A percentile compares a stretch with the other conserved stretches of the same genome.
These are phyloP conservation scores for Claviceps arundinis DNA, from an alignment of 2,329 filamentous ascomycete genomes.

Conservation along the genomic window DNA sequence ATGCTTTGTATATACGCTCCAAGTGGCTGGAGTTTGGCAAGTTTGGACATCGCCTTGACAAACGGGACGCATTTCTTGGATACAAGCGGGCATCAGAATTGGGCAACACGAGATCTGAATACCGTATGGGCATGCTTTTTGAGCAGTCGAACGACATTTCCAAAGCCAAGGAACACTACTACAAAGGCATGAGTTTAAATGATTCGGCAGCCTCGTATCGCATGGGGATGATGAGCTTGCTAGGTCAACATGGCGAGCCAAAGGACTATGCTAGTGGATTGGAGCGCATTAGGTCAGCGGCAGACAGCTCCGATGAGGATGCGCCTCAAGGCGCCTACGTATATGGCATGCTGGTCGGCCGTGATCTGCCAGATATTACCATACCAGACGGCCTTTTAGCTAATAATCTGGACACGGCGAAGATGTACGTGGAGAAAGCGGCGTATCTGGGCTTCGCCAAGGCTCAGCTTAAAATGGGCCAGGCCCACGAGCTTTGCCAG, in stretches of 20 bases:
- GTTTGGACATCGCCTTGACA: constrained; percentile 80
- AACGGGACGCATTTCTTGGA: constrained; percentile 81
- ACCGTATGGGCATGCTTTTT: constrained; percentile 96
- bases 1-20: constrained; percentile 83
- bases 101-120: constrained; percentile 80
- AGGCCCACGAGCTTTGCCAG: constrained; percentile 87
- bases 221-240: constrained; percentile 91
- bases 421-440: constrained; percentile 88
- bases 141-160: constrained; percentile 86
- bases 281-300: constrained; percentile 70
- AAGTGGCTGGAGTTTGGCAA: constrained; percentile 99
- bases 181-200: constrained; percentile 60
- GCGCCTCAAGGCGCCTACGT: constrained; percentile 93
- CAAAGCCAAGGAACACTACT: constrained; percentile 86
- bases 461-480: constrained; percentile 93
- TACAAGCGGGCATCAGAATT: constrained; percentile 79
- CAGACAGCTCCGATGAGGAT: constrained; percentile 85
- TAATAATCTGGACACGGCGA: constrained; percentile 58
- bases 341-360: constrained; percentile 84
- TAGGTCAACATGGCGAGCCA: constrained; percentile 82
- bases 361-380: constrained; percentile 80
- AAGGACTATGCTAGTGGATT: constrained; percentile 70
- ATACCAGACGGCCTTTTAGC: constrained; percentile 60
- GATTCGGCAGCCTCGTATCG: constrained; percentile 83
- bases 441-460: constrained; percentile 93